A percentile compares a stretch with the other conserved stretches of the same genome.
phyloP scores from a whole-genome alignment of 805 yeast genomes.

The Metschnikowia picachoensis region DNA sequence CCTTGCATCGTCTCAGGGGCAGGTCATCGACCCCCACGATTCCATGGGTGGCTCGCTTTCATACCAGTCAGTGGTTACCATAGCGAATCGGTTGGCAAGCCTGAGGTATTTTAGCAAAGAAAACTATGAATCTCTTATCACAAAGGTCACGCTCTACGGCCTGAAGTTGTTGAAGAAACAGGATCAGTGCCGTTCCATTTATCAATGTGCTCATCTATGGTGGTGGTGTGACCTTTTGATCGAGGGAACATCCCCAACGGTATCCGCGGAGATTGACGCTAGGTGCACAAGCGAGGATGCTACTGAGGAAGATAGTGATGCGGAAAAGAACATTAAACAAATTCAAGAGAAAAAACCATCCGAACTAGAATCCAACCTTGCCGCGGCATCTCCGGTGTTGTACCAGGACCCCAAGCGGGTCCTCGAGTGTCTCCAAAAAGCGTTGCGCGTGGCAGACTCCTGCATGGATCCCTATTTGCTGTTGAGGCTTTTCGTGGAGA shows the following conservation, averaged over 20 bases:
- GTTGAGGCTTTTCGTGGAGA: constrained; percentile 82
- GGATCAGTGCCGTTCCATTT: constrained; percentile 91
- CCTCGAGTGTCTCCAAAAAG: constrained; percentile 84
- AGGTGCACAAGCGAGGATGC: neutral
- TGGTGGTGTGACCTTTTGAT: constrained; percentile 67
- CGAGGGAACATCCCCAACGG: constrained; percentile 28
- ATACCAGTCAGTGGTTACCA: constrained; percentile 44
- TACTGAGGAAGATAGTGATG: constrained; percentile 43
- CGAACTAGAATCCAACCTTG: constrained; percentile 24
- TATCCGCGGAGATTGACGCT: neutral
- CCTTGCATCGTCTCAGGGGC: constrained; percentile 17
- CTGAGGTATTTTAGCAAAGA: constrained; percentile 51
- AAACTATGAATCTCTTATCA: constrained; percentile 76
- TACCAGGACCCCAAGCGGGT: constrained; percentile 62
- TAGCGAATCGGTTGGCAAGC: constrained; percentile 43
- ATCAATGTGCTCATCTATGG: constrained; percentile 87
- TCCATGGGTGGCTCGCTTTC: constrained; percentile 44
- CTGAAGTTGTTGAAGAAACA: constrained; percentile 86
- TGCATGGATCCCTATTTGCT: constrained; percentile 77
- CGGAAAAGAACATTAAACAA: constrained; percentile 17
- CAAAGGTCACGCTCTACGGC: constrained; percentile 82
- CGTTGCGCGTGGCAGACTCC: constrained; percentile 89
- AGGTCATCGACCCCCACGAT: constrained; percentile 31
- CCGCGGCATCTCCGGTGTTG: constrained; percentile 8
- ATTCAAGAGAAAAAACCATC: neutral